Conservation (phyloP, 1,139 yeast genomes). For the Casaregolazyma suthepensis region DNA sequence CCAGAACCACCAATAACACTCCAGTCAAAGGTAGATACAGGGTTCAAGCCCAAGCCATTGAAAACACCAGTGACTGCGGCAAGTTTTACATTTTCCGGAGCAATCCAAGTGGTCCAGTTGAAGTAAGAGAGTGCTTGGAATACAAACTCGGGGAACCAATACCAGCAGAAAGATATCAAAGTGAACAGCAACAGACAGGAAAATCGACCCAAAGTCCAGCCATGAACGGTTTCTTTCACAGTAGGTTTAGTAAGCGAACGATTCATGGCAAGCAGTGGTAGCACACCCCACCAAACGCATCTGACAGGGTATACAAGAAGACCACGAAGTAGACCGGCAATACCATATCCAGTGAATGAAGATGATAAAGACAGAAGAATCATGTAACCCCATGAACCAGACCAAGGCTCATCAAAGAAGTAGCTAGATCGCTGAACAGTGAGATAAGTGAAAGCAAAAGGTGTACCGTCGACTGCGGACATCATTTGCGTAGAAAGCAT, state of each 20-base stretch:
- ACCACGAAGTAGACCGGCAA: constrained; percentile 45
- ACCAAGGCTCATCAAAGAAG: constrained; percentile 26
- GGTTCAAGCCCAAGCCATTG: constrained; percentile 55
- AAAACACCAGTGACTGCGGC: constrained; percentile 51
- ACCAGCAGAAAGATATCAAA: constrained; percentile 42
- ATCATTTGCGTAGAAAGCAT: constrained; percentile 50
- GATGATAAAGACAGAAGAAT: constrained; percentile 49
- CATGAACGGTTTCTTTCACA: constrained; percentile 39
- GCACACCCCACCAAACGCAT: constrained; percentile 50
- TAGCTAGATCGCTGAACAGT: constrained; percentile 28
- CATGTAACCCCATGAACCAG: constrained; percentile 37
- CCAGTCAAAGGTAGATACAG: constrained; percentile 51
- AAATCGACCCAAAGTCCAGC: constrained; percentile 46
- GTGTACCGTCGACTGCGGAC: constrained; percentile 39
- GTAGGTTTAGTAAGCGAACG: constrained; percentile 45
- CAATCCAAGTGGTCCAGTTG: constrained; percentile 61
- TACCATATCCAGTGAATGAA: constrained; percentile 52
- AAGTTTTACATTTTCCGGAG: constrained; percentile 47
- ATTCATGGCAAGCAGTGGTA: constrained; percentile 51
- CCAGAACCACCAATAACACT: constrained; percentile 31
- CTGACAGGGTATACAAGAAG: constrained; percentile 47
- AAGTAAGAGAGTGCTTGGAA: constrained; percentile 46
- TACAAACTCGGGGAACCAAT: constrained; percentile 52
- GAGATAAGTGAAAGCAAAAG: constrained; percentile 36
- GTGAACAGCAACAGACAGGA: constrained; percentile 39